Conservation (phyloP, 352 stramenopile species). For the Saprolegnia parasitica region DNA sequence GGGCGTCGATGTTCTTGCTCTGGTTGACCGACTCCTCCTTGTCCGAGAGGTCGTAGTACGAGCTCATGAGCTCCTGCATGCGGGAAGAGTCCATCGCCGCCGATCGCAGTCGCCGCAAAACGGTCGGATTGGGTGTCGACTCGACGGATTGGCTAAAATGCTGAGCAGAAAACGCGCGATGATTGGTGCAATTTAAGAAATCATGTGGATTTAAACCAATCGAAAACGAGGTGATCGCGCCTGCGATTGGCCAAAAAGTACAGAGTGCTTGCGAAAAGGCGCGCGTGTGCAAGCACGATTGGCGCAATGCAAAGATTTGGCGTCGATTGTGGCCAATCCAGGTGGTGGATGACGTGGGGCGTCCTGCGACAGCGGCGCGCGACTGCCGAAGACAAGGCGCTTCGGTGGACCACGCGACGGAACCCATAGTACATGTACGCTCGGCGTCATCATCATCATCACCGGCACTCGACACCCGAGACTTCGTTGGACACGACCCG, state of each 20-base stretch:
- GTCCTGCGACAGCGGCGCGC: neutral
- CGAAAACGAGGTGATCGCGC: neutral
- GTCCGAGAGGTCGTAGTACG: slow-evolving; percentile 82
- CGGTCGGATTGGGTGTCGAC: neutral
- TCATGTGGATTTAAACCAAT: neutral
- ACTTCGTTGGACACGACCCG: no score
- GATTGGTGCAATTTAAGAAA: neutral
- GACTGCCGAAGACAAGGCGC: neutral
- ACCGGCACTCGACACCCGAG: no score
- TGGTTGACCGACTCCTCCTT: slow-evolving; percentile 37
- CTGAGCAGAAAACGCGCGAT: neutral
- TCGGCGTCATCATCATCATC: neutral
- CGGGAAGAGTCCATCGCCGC: slow-evolving; percentile 35
- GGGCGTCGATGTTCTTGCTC: slow-evolving; percentile 73
- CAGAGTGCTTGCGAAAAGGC: neutral
- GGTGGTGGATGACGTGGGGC: no score
- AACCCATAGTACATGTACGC: neutral
- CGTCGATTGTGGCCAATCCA: no score
- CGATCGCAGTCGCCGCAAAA: slow-evolving; percentile 8
- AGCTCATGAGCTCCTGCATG: slow-evolving; percentile 87
- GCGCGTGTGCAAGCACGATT: neutral
- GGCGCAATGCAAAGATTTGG: no score
- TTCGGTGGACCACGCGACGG: neutral
- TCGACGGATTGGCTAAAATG: slow-evolving; percentile 20
- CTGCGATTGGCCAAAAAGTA: neutral